Evolutionary conservation across 371 early-diverging fungal genomes (phyloP).

Genomic region (Blyttiomyces sp.): DNA sequence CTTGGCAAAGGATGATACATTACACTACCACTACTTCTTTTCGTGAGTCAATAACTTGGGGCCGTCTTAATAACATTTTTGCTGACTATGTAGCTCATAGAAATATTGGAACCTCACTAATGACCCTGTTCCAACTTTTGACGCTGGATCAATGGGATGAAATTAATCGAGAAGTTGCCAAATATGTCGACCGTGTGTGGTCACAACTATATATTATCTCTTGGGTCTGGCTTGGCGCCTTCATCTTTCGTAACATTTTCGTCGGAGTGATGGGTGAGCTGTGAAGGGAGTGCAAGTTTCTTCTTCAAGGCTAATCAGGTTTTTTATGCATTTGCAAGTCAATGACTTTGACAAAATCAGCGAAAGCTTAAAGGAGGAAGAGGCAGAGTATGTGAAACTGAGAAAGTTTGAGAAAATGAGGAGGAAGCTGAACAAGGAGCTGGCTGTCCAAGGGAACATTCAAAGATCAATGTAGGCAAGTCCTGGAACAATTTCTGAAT

Average conservation of each 20-base stretch:
- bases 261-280: conserved; percentile 45
- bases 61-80: no score
- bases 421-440: conserved; percentile 36
- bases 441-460: conserved; percentile 31
- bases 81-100: conserved; percentile 11
- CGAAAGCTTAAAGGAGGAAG: conserved; percentile 25
- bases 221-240: conserved; percentile 48
- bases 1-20: background rate
- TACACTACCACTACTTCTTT: conserved; percentile 27
- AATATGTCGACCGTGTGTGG: conserved; percentile 24
- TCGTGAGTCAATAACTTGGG: no score
- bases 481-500: background rate
- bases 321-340: conserved; percentile 18
- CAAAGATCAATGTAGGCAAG: conserved; percentile 14
- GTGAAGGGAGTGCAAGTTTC: background rate
- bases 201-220: conserved; percentile 29
- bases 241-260: conserved; percentile 48
- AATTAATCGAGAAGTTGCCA: conserved; percentile 22
- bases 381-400: conserved; percentile 13
- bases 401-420: conserved; percentile 34
- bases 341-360: conserved; percentile 42
- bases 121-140: conserved; percentile 38
- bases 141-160: conserved; percentile 45
- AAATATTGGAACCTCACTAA: conserved; percentile 25
- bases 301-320: background rate